These are phyloP conservation scores for Scheffersomyces stipitis DNA, from an alignment of 805 yeast genomes.

Conservation along the genomic window DNA sequence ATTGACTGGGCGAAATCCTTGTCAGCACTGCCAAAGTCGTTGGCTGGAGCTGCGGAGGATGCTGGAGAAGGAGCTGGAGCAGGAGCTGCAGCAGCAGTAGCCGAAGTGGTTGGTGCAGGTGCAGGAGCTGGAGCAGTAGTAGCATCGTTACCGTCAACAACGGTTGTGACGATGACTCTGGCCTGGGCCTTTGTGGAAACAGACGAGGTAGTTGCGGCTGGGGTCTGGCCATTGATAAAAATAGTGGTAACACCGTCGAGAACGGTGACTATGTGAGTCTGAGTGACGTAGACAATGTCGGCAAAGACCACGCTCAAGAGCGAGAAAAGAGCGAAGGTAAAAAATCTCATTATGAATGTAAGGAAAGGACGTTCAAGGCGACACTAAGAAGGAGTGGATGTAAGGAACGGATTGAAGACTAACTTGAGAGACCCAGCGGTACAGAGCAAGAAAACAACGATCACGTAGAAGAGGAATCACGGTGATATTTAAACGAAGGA, in stretches of 20 bases:
- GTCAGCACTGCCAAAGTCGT: slow-evolving; percentile 10
- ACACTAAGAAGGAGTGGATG: no score
- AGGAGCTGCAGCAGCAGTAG: slow-evolving; percentile 7
- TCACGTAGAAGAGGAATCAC: no score
- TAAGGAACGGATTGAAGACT: no score
- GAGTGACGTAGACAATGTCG: slow-evolving; percentile 26
- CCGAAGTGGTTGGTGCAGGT: slow-evolving; percentile 15
- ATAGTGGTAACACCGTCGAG: slow-evolving; percentile 16
- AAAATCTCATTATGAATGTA: slow-evolving; percentile 18
- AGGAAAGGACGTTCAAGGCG: no score
- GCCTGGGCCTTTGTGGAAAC: no score
- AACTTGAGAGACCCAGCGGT: no score
- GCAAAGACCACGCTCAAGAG: slow-evolving; percentile 22
- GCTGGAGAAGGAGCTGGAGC: slow-evolving; percentile 15
- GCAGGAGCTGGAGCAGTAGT: slow-evolving; percentile 10
- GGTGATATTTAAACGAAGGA: no score
- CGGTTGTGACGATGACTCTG: slow-evolving; percentile 2
- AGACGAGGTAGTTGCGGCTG: slow-evolving; percentile 7
- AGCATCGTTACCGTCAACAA: slow-evolving; percentile 7
- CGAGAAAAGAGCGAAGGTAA: slow-evolving; percentile 20
- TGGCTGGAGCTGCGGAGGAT: slow-evolving; percentile 14
- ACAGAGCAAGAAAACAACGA: no score
- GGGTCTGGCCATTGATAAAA: not conserved
- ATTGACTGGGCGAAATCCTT: slow-evolving; percentile 43
- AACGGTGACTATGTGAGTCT: slow-evolving; percentile 25